Evolutionary conservation across 345 rosid species (phyloP).

Genomic region (Isatis tinctoria): DNA sequence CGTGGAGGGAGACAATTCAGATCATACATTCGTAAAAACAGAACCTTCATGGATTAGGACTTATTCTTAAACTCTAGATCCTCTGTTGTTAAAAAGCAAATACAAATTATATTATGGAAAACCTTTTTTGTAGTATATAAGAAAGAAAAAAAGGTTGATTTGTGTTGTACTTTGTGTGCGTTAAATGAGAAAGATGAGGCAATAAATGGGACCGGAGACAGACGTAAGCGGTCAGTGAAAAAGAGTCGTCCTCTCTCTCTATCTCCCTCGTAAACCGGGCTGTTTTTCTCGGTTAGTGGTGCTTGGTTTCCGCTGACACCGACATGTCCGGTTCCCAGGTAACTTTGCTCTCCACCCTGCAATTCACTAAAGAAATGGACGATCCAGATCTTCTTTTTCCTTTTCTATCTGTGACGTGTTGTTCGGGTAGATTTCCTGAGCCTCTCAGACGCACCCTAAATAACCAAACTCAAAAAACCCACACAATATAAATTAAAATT

Average conservation of each 20-base stretch:
- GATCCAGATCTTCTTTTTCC: constrained; percentile 36
- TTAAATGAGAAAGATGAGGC: constrained; percentile 17
- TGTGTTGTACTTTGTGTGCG: constrained; percentile 27
- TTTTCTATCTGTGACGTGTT: constrained; percentile 42
- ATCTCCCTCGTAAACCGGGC: constrained; percentile 46
- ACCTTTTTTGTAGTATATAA: neutral
- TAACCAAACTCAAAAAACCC: neutral
- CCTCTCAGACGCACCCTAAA: constrained; percentile 28
- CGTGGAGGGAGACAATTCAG: neutral
- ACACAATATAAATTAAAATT: neutral
- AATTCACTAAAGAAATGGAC: constrained; percentile 21
- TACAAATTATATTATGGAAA: neutral
- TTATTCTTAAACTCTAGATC: constrained; percentile 8
- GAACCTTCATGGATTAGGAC: constrained; percentile 21
- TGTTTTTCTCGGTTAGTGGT: constrained; percentile 42
- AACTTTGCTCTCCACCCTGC: constrained; percentile 17
- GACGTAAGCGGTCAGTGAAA: constrained; percentile 37
- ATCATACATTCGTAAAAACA: neutral
- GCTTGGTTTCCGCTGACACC: constrained; percentile 58
- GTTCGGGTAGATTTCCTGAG: constrained; percentile 35
- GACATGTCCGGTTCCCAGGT: constrained; percentile 48
- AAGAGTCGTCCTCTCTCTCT: constrained; percentile 15
- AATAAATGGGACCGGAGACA: constrained; percentile 27
- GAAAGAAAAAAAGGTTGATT: neutral
- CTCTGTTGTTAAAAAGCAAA: neutral